phyloP scores from a whole-genome alignment of 768 basidiomycete species.

The Podaxis sp. region DNA sequence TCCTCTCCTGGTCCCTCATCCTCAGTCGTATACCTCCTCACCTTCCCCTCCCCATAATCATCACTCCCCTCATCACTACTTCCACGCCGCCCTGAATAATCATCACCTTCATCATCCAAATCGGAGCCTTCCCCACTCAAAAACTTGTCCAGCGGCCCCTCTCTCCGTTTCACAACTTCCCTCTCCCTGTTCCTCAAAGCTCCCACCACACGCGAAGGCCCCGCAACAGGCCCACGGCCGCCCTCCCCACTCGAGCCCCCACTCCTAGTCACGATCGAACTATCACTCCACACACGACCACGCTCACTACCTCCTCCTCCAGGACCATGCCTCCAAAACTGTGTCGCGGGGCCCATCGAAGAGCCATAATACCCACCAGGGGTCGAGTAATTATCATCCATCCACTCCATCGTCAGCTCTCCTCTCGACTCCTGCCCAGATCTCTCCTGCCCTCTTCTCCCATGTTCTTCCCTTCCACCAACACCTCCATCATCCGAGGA shows the following conservation, averaged over 20 bases:
- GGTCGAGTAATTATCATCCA: constrained; percentile 8
- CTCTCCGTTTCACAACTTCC: background rate
- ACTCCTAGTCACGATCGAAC: background rate
- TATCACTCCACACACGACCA: background rate
- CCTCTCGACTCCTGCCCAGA: background rate
- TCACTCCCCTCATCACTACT: background rate
- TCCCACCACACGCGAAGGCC: background rate
- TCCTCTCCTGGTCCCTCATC: constrained; percentile 16
- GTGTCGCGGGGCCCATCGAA: constrained; percentile 8
- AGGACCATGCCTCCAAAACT: constrained; percentile 5
- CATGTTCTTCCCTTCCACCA: background rate
- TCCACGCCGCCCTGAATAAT: background rate
- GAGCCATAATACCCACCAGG: constrained; percentile 10
- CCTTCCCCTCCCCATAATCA: constrained; percentile 2
- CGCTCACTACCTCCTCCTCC: background rate
- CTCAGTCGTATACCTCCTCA: constrained; percentile 1
- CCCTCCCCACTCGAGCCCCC: background rate
- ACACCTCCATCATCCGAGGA: too few relatives aligned
- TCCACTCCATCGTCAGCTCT: constrained; percentile 6
- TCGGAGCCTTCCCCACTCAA: constrained; percentile 8
- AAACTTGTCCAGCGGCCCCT: constrained; percentile 9
- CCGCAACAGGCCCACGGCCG: background rate
- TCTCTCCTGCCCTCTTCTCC: background rate
- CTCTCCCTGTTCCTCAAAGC: background rate
- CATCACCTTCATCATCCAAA: background rate